Base-by-base conservation (phyloP, 2,329 filamentous ascomycete species). In the Fusarium nanum region DNA sequence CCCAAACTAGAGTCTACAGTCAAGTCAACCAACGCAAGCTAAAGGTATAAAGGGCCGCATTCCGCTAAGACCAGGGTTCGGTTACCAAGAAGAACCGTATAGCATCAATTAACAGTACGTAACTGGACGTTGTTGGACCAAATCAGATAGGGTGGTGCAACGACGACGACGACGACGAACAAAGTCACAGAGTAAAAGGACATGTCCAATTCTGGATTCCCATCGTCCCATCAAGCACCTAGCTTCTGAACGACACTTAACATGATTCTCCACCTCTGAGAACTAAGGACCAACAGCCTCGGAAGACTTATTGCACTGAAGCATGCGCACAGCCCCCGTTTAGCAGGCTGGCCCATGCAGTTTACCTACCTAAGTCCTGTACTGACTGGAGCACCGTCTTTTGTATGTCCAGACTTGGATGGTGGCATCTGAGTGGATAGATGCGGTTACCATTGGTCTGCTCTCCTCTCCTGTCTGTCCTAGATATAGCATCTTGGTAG, bases 21-120 rank as follows among this genome's bases (percentile, higher is more conserved):
- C 49, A 46, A 57, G 40, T 50, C 49, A 46, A 64, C 49, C 59
- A 64, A 57, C 56, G 25, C 48, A 49, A 62, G 41, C 64, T 68
- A 66, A 69, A 32, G 68, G 68, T 71, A 69, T 55, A 60, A 57
- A 71, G 68, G 68, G 68, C 68, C 68, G 68, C 46, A 41, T 71
- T 66, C 68, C 68, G 68, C 42, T 42, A 23, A 55, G 37, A 57
- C 64, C 53, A 58, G 64, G 68, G 56, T 68, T 56, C n/a, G 20
- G 54, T 40, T 53, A 34, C 49, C 32, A 22, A 53, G 32, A 41
- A 27, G 23, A 46, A 25, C 41, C 41, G n/a, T 56, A 46, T 25
- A 50, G 45, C 22, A 50, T 32, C 40, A n/a, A 42, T 42, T 53
- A 37, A 28, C 49, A 28, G 49, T 20, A 28, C 22, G 48, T 40